Conservation (phyloP, 352 stramenopile species). For the Phytophthora rubi region DNA sequence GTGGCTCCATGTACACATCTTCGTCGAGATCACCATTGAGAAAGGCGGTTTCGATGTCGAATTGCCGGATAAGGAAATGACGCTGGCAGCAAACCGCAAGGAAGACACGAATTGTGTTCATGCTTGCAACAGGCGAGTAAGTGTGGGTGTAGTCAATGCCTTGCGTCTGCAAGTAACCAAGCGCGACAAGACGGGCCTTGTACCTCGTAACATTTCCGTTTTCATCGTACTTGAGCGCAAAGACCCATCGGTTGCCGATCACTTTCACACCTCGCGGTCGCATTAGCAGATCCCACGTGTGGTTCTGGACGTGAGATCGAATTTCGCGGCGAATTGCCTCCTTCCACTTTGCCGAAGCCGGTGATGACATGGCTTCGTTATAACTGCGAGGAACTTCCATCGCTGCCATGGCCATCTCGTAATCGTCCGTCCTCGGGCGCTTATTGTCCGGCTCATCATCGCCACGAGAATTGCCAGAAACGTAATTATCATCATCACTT, state of each 20-base stretch:
- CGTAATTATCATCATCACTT: not conserved
- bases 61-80: slow-evolving; percentile 24
- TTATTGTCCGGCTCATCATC: slow-evolving; percentile 1
- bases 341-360: slow-evolving; percentile 18
- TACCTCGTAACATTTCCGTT: slow-evolving; percentile 20
- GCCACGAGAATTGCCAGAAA: not conserved
- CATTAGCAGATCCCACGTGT: slow-evolving; percentile 21
- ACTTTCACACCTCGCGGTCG: slow-evolving; percentile 18
- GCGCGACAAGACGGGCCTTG: slow-evolving; percentile 37
- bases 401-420: not conserved
- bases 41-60: slow-evolving; percentile 44
- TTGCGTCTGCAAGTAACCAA: slow-evolving; percentile 30
- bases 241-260: slow-evolving; percentile 37
- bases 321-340: slow-evolving; percentile 15
- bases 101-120: slow-evolving; percentile 32
- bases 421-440: not conserved
- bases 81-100: slow-evolving; percentile 28
- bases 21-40: slow-evolving; percentile 42
- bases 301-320: slow-evolving; percentile 8
- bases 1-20: slow-evolving; percentile 34
- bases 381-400: slow-evolving; percentile 1
- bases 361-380: slow-evolving; percentile 8
- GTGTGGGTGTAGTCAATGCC: slow-evolving; percentile 36
- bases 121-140: slow-evolving; percentile 35
- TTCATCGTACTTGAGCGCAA: slow-evolving; percentile 29